Evolutionary conservation across 352 stramenopile species (phyloP), one percentile per base, ranked within the genome.

Genomic region (Phytophthora megakarya): DNA sequence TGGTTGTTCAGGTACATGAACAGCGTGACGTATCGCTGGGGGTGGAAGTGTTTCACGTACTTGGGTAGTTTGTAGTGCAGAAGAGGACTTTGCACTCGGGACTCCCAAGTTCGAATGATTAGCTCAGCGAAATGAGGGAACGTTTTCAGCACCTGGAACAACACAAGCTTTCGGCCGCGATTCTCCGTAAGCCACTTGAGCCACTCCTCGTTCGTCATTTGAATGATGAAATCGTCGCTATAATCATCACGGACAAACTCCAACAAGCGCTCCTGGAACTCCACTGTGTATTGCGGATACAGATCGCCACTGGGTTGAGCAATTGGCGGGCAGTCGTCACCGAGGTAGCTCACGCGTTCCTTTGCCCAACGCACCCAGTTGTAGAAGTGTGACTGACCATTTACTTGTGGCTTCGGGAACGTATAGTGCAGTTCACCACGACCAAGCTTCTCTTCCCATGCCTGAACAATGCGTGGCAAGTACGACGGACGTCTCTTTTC

Each of bases 1-100:
- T 99, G 88, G 68, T 98, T 95, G 72, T 89, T 98, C 22, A 99
- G 78, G 76, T 99, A 99, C 67, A 98, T 84, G 70, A 99, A 98
- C 7, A 99, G 78, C 39, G 97, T 99, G 10, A 95, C 94, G 73
- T 97, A 98, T 10, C 97, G 86, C 81, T 99, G 98, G n/a, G 84
- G 86, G 35, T 93, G 76, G 61, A 90, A 91, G 65, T 93, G 81
- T 49, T 86, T 84, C 33, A 86, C 78, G 59, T 86, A 88, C 64
- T 75, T 74, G 4, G 85, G 85, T 48, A 92, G 42, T 32, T 66
- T 78, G 69, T 93, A 93, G 54, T 76, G 58, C 33, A 76, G 66
- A 13, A 55, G 26, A 35, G 56, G 21, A 9, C 49, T 64, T 13
- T 56, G 60, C 1, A 88, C 75, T 35, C 69, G 80, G 19, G 53